A percentile compares a stretch with the other conserved stretches of the same genome.
Evolutionary conservation across 2,329 filamentous ascomycete genomes (phyloP).

Genomic region (Pseudopithomyces maydicus): DNA sequence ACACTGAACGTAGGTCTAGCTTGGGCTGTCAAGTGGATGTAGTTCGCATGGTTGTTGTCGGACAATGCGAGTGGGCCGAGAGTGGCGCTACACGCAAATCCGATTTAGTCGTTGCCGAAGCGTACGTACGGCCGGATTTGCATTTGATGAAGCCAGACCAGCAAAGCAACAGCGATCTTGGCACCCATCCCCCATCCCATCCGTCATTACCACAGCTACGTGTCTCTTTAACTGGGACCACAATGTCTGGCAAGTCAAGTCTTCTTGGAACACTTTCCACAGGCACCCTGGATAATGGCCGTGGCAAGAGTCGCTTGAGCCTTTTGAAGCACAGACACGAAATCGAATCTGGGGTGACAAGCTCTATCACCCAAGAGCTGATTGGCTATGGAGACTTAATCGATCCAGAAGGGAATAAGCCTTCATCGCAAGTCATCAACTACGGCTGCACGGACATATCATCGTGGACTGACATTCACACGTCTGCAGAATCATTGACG

Average conservation of each 20-base stretch:
- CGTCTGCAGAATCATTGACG: conserved; percentile 70
- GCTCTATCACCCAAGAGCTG: conserved; percentile 91
- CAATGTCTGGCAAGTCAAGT: conserved; percentile 90
- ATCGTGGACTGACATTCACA: conserved; percentile 94
- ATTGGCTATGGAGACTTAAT: conserved; percentile 70
- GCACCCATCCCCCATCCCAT: conserved; percentile 10
- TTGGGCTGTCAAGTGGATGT: conserved; percentile 86
- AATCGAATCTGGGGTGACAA: conserved; percentile 87
- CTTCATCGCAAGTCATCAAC: conserved; percentile 66
- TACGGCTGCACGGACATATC: conserved; percentile 86
- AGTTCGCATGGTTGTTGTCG: conserved; percentile 80
- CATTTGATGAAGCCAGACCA: conserved; percentile 21
- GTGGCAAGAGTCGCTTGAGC: conserved; percentile 86
- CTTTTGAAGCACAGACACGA: conserved; percentile 93
- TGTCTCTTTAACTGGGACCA: conserved; percentile 85
- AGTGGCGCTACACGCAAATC: conserved; percentile 43
- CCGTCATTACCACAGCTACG: conserved; percentile 68
- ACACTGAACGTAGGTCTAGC: conserved; percentile 60
- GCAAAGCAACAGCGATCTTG: background rate
- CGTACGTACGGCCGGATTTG: conserved; percentile 73
- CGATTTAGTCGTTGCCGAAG: conserved; percentile 86
- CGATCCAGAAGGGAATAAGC: conserved; percentile 13
- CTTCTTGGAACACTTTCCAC: conserved; percentile 87
- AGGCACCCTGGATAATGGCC: conserved; percentile 86
- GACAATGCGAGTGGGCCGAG: conserved; percentile 78